These are phyloP conservation scores for Saposhnikovia divaricata DNA, from an alignment of 129 eudicot genomes.

Conservation along the genomic window DNA sequence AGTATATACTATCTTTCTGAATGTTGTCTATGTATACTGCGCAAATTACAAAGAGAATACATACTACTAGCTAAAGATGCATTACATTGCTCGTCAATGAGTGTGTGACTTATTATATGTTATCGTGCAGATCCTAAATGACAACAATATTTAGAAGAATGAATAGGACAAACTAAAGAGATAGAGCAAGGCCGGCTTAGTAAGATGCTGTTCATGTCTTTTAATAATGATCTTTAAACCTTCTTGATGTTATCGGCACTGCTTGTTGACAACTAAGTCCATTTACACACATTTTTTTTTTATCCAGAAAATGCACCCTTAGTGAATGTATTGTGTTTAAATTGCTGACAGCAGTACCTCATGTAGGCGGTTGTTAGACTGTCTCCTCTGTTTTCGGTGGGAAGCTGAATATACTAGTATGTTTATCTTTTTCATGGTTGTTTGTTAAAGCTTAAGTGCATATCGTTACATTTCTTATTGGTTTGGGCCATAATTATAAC, in stretches of 20 bases:
- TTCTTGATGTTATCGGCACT: neutral
- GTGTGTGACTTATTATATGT: neutral
- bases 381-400: constrained; percentile 18
- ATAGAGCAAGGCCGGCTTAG: neutral
- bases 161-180: neutral
- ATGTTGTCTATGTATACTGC: neutral
- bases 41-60: neutral
- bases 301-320: neutral
- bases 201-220: neutral
- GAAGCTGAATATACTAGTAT: constrained; percentile 33
- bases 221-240: neutral
- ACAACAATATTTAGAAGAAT: neutral
- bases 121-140: neutral
- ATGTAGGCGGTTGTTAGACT: neutral
- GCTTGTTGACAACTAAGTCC: neutral
- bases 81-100: neutral
- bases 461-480: neutral
- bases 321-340: neutral
- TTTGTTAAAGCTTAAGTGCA: neutral
- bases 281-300: neutral
- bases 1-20: too few species aligned
- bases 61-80: too few species aligned
- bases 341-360: neutral
- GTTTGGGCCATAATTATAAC: neutral
- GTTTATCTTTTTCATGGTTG: neutral